Percentiles rank a stretch among this genome's conserved stretches.
These are phyloP conservation scores for Ceratocystiopsis sp. DNA, from an alignment of 2,329 filamentous ascomycete genomes.

Conservation along the genomic window DNA sequence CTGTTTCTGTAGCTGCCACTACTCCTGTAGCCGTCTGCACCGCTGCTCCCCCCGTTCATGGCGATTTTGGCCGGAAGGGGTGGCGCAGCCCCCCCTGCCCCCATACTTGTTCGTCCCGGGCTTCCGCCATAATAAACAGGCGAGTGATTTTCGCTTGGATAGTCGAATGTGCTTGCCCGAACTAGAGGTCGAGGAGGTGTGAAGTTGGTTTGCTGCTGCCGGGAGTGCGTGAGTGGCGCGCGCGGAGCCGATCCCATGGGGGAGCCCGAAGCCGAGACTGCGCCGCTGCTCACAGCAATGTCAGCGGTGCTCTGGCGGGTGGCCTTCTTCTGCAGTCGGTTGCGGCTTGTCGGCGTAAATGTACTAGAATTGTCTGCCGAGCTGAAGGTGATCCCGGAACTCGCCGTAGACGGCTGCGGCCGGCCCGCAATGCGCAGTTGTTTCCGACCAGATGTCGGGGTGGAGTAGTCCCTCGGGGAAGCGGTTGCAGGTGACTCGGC, in stretches of 20 bases:
- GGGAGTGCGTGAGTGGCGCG: slow-evolving; percentile 33
- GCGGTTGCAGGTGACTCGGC: slow-evolving; percentile 13
- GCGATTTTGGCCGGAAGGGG: slow-evolving; percentile 52
- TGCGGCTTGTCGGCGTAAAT: slow-evolving; percentile 25
- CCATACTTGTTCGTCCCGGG: slow-evolving; percentile 8
- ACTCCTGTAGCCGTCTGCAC: background rate
- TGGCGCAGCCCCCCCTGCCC: slow-evolving; percentile 3
- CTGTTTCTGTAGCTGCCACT: slow-evolving; percentile 1
- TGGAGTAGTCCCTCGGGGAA: slow-evolving; percentile 24
- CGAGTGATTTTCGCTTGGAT: slow-evolving; percentile 33
- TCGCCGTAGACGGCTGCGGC: slow-evolving; percentile 19
- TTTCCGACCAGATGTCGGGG: slow-evolving; percentile 32
- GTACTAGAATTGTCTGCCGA: slow-evolving; percentile 18
- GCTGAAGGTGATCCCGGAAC: slow-evolving; percentile 15
- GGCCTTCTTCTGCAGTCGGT: slow-evolving; percentile 48
- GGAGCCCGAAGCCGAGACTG: background rate
- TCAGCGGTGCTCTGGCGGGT: slow-evolving; percentile 23
- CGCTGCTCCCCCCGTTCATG: slow-evolving; percentile 16
- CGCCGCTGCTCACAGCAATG: slow-evolving; percentile 15
- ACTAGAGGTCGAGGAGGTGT: slow-evolving; percentile 26
- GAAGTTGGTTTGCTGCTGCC: slow-evolving; percentile 29
- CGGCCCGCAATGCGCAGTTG: slow-evolving; percentile 32
- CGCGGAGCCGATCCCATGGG: slow-evolving; percentile 27
- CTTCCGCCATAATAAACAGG: slow-evolving; percentile 17
- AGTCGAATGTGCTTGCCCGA: slow-evolving; percentile 35